A percentile compares a stretch with the other conserved stretches of the same genome.
Conservation (phyloP, 2,329 filamentous ascomycete genomes). For the Aspergillus caelatus region DNA sequence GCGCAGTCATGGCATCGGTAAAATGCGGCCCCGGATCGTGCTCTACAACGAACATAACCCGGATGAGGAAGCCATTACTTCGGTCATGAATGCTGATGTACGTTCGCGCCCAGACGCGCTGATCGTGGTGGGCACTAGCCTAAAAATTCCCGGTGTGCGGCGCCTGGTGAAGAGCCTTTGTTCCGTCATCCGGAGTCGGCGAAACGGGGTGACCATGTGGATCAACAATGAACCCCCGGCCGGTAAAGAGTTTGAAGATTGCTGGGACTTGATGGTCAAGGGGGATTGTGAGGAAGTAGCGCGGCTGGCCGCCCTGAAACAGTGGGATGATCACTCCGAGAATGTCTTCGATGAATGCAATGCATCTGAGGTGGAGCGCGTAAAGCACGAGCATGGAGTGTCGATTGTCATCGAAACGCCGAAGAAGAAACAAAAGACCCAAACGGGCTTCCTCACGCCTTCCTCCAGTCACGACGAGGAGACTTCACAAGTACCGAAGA, state of each 20-base stretch:
- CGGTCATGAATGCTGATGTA: conserved; percentile 83
- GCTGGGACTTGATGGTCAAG: conserved; percentile 88
- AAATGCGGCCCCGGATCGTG: conserved; percentile 87
- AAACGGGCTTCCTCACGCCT: conserved; percentile 45
- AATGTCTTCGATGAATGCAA: conserved; percentile 48
- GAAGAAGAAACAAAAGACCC: conserved; percentile 37
- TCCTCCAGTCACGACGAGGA: conserved; percentile 45
- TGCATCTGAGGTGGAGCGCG: conserved; percentile 48
- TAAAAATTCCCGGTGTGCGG: conserved; percentile 92
- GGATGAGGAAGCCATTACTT: conserved; percentile 93
- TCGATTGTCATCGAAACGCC: conserved; percentile 46
- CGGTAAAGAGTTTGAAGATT: conserved; percentile 82
- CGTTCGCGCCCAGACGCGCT: conserved; percentile 85
- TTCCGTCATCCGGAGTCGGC: conserved; percentile 75
- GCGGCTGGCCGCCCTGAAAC: conserved; percentile 64
- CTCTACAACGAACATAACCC: conserved; percentile 98
- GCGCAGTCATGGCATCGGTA: conserved; percentile 89
- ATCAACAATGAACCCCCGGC: conserved; percentile 87
- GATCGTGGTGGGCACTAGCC: conserved; percentile 90
- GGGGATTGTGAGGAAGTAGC: conserved; percentile 90
- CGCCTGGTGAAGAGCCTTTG: conserved; percentile 91
- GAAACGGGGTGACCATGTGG: conserved; percentile 85
- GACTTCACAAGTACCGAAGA: conserved; percentile 25
- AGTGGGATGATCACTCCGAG: conserved; percentile 56
- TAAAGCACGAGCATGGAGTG: conserved; percentile 41